These are phyloP conservation scores for Sisymbrium irio DNA, from an alignment of 345 rosid genomes.

Conservation along the genomic window DNA sequence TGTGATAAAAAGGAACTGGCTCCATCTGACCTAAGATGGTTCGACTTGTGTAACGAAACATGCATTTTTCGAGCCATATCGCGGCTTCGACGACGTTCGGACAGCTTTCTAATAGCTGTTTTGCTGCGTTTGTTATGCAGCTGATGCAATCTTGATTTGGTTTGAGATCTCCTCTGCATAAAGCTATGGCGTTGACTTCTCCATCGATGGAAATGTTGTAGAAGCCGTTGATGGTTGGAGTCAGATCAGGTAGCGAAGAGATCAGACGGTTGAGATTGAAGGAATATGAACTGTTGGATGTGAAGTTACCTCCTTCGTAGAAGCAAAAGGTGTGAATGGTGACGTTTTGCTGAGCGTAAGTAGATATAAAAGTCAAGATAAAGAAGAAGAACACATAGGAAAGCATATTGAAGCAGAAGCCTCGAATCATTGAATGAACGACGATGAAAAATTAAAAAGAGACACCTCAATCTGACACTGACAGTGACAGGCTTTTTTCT, in stretches of 20 bases:
- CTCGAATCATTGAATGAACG: background rate
- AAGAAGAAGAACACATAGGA: background rate
- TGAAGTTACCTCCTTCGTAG: conserved; percentile 19
- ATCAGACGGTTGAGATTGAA: conserved; percentile 5
- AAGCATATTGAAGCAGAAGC: conserved; percentile 8
- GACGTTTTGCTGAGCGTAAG: conserved; percentile 6
- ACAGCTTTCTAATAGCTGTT: background rate
- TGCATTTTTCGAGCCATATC: conserved; percentile 22
- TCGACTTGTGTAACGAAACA: conserved; percentile 25
- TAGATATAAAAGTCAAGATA: background rate
- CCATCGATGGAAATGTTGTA: conserved; percentile 14
- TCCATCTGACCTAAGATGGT: conserved; percentile 9
- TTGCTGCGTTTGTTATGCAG: no score
- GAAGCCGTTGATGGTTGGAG: conserved; percentile 26
- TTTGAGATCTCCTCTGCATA: conserved; percentile 29
- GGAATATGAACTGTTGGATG: conserved; percentile 22
- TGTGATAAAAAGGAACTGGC: background rate
- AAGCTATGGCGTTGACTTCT: conserved; percentile 30
- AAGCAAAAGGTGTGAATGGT: conserved; percentile 10
- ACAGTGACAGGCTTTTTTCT: background rate
- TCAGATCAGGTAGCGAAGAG: background rate
- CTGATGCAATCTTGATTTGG: background rate
- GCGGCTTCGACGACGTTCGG: conserved; percentile 8
- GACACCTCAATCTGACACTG: background rate
- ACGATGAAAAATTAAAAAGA: background rate